Conservation (phyloP, 352 stramenopile genomes). For the Elongisporangium undulatum region DNA sequence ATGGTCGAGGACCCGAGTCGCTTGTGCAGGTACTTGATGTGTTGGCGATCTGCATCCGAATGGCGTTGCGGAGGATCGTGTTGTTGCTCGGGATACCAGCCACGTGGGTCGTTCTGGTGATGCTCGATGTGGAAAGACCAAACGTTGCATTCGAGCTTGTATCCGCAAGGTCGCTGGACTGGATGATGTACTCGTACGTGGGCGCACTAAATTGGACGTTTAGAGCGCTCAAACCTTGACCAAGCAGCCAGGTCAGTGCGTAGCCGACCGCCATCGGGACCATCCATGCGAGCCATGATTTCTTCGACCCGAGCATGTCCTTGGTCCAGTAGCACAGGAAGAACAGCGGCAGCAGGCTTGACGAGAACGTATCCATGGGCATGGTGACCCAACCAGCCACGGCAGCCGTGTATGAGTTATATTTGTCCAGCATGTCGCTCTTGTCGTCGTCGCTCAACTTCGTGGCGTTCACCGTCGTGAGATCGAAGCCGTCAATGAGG, state of each 20-base stretch:
- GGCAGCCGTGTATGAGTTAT: not conserved
- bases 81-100: too few species aligned
- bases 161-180: too few species aligned
- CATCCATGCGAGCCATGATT: not conserved
- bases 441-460: not conserved
- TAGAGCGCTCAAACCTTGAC: too few species aligned
- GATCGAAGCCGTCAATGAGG: not conserved
- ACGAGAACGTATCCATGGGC: not conserved
- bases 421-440: not conserved
- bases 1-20: too few species aligned
- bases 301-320: not conserved
- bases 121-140: too few species aligned
- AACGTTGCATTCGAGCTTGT: too few species aligned
- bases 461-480: not conserved
- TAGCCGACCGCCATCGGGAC: not conserved
- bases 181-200: too few species aligned
- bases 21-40: too few species aligned
- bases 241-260: not conserved
- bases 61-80: too few species aligned
- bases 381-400: not conserved
- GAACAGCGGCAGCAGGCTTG: not conserved
- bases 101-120: too few species aligned
- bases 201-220: too few species aligned
- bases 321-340: not conserved
- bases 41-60: too few species aligned